Evolutionary conservation across 495 filamentous ascomycete species (phyloP).

Genomic region (Neurospora cerealis): DNA sequence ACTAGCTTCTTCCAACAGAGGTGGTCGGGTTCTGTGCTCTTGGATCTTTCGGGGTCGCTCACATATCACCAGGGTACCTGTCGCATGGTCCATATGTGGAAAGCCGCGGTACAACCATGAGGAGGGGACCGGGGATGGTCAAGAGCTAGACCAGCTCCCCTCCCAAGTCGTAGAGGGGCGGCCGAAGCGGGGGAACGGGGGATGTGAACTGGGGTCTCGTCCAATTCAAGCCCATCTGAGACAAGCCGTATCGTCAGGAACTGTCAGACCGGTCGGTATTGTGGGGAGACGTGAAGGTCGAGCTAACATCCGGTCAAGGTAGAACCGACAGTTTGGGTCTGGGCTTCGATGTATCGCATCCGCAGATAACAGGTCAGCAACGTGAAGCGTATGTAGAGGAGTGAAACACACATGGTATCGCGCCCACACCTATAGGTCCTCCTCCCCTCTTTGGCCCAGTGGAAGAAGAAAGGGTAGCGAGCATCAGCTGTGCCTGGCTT

Average conservation of each 20-base stretch:
- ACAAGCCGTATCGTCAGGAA: neutral
- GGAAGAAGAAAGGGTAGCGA: neutral
- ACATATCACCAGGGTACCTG: neutral
- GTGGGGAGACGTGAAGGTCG: neutral
- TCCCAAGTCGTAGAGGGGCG: neutral
- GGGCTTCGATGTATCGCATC: neutral
- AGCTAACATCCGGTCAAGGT: neutral
- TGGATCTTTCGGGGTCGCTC: neutral
- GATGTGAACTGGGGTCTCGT: neutral
- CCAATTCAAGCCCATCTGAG: neutral
- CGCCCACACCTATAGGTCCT: neutral
- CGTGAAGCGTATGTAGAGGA: neutral
- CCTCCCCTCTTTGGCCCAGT: neutral
- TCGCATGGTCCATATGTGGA: neutral
- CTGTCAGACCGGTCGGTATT: neutral
- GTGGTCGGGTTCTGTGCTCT: neutral
- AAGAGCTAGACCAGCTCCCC: neutral
- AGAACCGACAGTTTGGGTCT: neutral
- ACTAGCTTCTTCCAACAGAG: neutral
- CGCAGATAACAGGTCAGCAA: neutral
- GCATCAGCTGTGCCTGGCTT: neutral
- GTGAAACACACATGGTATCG: neutral
- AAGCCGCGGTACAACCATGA: neutral
- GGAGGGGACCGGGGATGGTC: neutral
- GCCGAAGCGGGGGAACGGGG: neutral